Evolutionary conservation across 306 rosid species (phyloP).

Genomic region (Pachyrhizus erosus): DNA sequence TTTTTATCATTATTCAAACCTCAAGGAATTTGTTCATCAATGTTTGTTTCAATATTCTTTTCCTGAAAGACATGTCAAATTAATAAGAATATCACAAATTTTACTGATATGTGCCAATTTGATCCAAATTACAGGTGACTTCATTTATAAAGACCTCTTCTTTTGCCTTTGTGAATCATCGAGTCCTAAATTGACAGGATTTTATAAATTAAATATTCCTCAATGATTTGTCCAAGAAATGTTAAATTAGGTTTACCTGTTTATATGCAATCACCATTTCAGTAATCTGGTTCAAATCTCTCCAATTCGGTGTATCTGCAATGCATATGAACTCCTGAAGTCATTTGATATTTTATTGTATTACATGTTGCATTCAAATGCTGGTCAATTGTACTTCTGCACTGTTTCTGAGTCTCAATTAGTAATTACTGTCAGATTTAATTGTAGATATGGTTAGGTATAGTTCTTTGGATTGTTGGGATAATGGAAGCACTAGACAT

Average conservation of each 20-base stretch:
- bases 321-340: background rate
- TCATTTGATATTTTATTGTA: slow-evolving; percentile 15
- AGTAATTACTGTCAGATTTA: background rate
- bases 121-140: slow-evolving; percentile 12
- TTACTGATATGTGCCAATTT: slow-evolving; percentile 21
- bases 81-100: slow-evolving; percentile 10
- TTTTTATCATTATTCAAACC: slow-evolving; percentile 9
- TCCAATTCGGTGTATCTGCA: background rate
- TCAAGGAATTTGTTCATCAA: background rate
- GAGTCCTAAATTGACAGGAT: background rate
- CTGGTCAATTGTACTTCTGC: background rate
- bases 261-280: background rate
- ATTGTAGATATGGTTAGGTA: slow-evolving; percentile 1
- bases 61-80: slow-evolving; percentile 9
- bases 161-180: slow-evolving; percentile 14
- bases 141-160: slow-evolving; percentile 21
- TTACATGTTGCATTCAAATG: background rate
- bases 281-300: slow-evolving; percentile 10
- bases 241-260: background rate
- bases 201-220: slow-evolving; percentile 4
- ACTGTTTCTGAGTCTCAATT: background rate
- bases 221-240: background rate
- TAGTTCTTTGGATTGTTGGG: slow-evolving; percentile 10
- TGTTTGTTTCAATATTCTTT: slow-evolving; percentile 33
- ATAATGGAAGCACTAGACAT: slow-evolving; percentile 11